Base-by-base conservation (phyloP, 768 basidiomycete genomes). In the Russula vinacea region DNA sequence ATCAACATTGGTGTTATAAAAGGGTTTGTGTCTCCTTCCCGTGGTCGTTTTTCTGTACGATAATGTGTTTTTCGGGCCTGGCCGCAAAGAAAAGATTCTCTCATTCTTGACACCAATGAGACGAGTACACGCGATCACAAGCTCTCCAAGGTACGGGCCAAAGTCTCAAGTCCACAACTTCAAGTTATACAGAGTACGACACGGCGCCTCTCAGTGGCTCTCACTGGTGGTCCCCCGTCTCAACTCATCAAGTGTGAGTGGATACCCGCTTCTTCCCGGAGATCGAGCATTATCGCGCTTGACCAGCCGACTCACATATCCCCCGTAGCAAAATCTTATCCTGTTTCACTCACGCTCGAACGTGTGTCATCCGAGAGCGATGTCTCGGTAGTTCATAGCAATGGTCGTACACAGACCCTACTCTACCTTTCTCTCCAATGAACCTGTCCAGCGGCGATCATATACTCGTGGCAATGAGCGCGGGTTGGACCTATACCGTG, bases 1-100 rank as follows among this genome's bases (percentile, higher is more conserved):
- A 71, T 92, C 22, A 80, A 83, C 62, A 79, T 87, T 60, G 90
- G 90, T n/a, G 67, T 86, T 22, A 74, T 84, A 33, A 86, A 86
- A 76, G 89, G 90, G 90, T 90, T 65, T 60, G 84, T 74, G n/a
- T 19, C n/a, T 26, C 29, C 29, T 29, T 5, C 19, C 13, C 47
- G 24, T 10, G 4, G 1, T 53, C 16, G 37, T 5, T 14, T 14
- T 44, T 17, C 35, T 2, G 17, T 32, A 42, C 58, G 16, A 66
- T 39, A 10, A 49, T 5, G 39, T 54, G 8, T 19, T 8, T 37
- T 58, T 22, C 35, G 67, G 68, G 40, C 66, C 53, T 19, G 68
- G 67, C 33, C n/a, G 24, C 35, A 33, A 49, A 45, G 66, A 67
- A n/a, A n/a, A 53, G 52, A 64, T 5, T 69, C 67, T 53, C 33